Conservation (phyloP, 169 alveolate species). For the Theileria annulata region DNA sequence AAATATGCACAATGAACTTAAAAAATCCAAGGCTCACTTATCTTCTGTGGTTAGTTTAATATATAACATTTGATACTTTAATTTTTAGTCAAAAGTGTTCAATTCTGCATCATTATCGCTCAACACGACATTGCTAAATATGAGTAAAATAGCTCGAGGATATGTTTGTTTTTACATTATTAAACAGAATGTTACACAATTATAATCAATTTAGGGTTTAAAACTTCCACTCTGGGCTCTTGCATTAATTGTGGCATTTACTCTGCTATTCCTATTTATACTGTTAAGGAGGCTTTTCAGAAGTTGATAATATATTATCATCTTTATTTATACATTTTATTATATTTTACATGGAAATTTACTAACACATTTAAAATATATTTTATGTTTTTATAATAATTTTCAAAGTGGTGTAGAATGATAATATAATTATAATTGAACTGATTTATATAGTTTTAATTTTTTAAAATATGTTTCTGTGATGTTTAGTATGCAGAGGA, state of each 20-base stretch:
- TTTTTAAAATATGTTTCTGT: neutral
- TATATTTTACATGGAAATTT: neutral
- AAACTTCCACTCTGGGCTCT: slow-evolving; percentile 9
- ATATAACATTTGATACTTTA: neutral
- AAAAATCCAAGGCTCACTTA: slow-evolving; percentile 31
- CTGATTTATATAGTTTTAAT: neutral
- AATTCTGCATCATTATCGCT: slow-evolving; percentile 53
- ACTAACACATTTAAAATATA: neutral
- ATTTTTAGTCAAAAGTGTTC: slow-evolving; percentile 34
- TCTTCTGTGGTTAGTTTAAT: slow-evolving; percentile 40
- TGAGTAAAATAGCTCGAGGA: slow-evolving; percentile 26
- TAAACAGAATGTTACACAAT: neutral
- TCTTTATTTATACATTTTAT: neutral
- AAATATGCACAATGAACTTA: slow-evolving; percentile 51
- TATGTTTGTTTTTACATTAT: neutral
- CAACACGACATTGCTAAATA: slow-evolving; percentile 41
- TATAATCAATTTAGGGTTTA: neutral
- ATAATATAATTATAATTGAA: too few species aligned
- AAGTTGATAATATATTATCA: neutral
- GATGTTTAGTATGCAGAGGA: neutral
- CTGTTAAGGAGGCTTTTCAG: neutral
- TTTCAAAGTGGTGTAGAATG: neutral
- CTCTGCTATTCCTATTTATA: neutral
- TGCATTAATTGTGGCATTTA: slow-evolving; percentile 1
- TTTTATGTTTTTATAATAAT: neutral